Percentiles rank a stretch among this genome's conserved stretches.
phyloP scores from a whole-genome alignment of 768 basidiomycete genomes.

The Lactifluus hygrophoroides region DNA sequence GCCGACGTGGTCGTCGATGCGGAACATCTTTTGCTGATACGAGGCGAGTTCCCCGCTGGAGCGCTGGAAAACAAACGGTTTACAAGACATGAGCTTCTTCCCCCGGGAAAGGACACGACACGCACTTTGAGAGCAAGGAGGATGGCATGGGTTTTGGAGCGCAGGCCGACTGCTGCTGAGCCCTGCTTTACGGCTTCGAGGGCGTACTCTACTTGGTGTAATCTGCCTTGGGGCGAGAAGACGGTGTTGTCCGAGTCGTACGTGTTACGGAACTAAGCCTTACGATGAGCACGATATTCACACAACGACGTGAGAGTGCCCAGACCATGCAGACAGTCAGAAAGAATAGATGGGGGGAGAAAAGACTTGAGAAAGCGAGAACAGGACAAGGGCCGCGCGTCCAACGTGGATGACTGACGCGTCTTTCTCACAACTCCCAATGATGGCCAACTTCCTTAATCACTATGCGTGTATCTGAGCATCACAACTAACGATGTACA shows the following conservation, averaged over 20 bases:
- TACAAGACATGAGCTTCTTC: neutral
- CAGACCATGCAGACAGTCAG: constrained; percentile 1
- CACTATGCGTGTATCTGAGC: too few relatives aligned
- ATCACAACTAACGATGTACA: too few relatives aligned
- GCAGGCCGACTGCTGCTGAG: constrained; percentile 94
- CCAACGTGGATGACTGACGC: neutral
- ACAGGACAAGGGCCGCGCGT: constrained; percentile 7
- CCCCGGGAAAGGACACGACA: neutral
- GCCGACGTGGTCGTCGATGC: constrained; percentile 99
- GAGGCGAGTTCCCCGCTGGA: constrained; percentile 96
- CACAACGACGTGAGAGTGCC: neutral
- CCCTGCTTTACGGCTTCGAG: constrained; percentile 99
- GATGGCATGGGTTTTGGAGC: constrained; percentile 92
- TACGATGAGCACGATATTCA: neutral
- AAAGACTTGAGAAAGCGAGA: neutral
- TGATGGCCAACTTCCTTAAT: too few relatives aligned
- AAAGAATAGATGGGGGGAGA: neutral
- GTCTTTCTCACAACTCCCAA: too few relatives aligned
- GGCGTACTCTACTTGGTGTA: constrained; percentile 98
- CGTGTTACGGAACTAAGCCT: constrained; percentile 82
- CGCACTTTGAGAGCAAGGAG: constrained; percentile 86
- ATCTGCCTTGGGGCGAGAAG: constrained; percentile 91
- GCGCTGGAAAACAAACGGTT: constrained; percentile 52
- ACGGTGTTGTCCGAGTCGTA: constrained; percentile 99
- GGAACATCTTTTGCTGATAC: constrained; percentile 99